phyloP scores from a whole-genome alignment of 176 grass and related monocot genomes.

The Bothriochloa decipiens region DNA sequence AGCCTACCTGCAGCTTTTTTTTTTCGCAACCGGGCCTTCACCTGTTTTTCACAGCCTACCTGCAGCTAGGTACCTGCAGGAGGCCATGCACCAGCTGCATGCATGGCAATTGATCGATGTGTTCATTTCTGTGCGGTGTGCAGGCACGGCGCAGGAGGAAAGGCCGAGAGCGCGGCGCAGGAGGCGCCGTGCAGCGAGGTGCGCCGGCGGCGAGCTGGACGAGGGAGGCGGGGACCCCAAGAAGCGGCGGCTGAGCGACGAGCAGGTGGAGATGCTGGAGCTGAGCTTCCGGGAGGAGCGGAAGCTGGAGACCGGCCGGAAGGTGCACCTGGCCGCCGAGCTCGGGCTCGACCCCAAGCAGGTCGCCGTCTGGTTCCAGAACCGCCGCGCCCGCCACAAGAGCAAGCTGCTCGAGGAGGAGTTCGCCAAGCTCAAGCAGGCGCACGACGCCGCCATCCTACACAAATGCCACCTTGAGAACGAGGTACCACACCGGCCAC shows the following conservation, averaged over 20 bases:
- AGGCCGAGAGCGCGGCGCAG: constrained; percentile 51
- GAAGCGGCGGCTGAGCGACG: constrained; percentile 78
- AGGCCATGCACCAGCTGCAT: not conserved
- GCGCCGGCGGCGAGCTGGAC: constrained; percentile 29
- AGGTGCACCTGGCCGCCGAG: constrained; percentile 79
- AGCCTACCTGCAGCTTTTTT: not conserved
- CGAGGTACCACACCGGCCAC: constrained; percentile 45
- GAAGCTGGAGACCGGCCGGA: constrained; percentile 89
- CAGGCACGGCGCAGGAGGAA: constrained; percentile 36
- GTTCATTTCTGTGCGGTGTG: not conserved
- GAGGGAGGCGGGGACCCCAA: constrained; percentile 51
- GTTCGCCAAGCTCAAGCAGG: constrained; percentile 84
- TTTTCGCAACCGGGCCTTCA: too few species aligned
- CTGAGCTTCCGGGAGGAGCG: constrained; percentile 85
- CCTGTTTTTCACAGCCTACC: too few species aligned
- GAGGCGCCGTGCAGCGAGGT: constrained; percentile 42
- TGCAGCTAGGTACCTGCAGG: too few species aligned
- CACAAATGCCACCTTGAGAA: constrained; percentile 98
- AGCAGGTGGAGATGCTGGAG: constrained; percentile 86
- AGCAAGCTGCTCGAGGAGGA: constrained; percentile 94
- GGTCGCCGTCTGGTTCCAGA: constrained; percentile 99
- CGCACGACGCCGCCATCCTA: constrained; percentile 68
- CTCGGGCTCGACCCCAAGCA: constrained; percentile 95
- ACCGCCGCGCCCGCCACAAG: constrained; percentile 93
- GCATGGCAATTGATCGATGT: not conserved